Conservation (phyloP, 768 basidiomycete species). For the Mycena pura region DNA sequence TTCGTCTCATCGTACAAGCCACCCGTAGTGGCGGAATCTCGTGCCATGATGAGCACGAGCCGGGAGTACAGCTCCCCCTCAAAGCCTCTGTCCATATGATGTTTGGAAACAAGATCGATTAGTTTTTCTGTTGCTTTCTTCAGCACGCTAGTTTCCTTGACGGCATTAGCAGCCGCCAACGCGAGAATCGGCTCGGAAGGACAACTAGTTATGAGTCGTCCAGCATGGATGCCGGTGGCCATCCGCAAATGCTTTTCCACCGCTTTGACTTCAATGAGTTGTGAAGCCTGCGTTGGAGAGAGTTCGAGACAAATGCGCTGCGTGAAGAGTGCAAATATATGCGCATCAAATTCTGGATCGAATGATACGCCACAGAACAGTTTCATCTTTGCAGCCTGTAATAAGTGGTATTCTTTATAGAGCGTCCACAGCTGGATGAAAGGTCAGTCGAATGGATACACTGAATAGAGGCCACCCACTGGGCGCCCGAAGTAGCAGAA, state of each 20-base stretch:
- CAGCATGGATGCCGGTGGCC: neutral
- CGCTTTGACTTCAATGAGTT: neutral
- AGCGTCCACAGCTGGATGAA: neutral
- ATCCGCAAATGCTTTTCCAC: neutral
- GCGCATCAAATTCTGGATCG: neutral
- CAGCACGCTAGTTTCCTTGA: no score
- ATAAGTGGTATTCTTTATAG: no score
- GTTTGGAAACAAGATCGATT: neutral
- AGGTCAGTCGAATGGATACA: neutral
- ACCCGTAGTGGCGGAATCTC: neutral
- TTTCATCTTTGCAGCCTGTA: neutral
- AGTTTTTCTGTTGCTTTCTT: neutral
- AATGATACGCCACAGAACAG: neutral
- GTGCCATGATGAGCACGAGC: neutral
- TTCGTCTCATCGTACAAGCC: neutral
- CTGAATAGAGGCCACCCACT: neutral
- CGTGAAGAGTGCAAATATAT: neutral
- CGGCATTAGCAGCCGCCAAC: neutral
- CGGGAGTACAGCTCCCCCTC: conserved; percentile 1
- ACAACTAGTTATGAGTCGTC: neutral
- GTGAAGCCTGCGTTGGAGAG: neutral
- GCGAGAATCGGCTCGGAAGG: neutral
- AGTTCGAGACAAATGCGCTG: neutral
- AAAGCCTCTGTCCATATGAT: neutral
- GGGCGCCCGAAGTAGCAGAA: neutral